Evolutionary conservation across 2,329 filamentous ascomycete species (phyloP), one percentile per base, ranked within the genome.

Genomic region (Trichoderma sp.): DNA sequence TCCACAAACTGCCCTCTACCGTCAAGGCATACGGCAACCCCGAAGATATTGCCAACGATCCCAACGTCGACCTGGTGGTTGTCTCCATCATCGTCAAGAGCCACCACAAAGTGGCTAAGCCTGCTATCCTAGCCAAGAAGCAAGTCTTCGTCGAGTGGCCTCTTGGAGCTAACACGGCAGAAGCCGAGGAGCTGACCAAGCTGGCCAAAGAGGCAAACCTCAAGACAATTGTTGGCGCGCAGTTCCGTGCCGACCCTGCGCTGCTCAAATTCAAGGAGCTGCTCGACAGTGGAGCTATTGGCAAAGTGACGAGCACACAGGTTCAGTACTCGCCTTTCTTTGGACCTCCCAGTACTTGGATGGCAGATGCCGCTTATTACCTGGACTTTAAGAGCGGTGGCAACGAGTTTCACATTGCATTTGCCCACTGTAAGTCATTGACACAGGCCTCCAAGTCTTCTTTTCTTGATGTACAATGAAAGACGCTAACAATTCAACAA

Each of bases 101-200:
- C 5, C 87, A 89, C 75, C 81, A 81, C 34, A 36, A 32, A 9
- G 66, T 64, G 28, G 39, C 61, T 15, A 72, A 62, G 63, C 73
- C 67, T 21, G 83, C 82, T 3, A 72, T 89, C 1, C 76, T 78
- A 7, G 83, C 84, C 0, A 86, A 85, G 8, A 88, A 88, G 76
- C 76, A 81, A 0, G 81, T 86, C 0, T 89, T 81, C 72, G 81
- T 88, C 15, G 87, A 89, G 78, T 89, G 87, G 85, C 87, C 86
- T 3, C 80, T 89, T 0, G 84, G 83, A 0, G 76, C 82, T 12
- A 82, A 82, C 67, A 74, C 79, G 2, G 71, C 74, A 3, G 76
- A 82, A 3, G 83, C 82, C 0, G 74, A 78, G n/a, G 82, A 85
- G 71, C 76, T 89, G 73, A 76, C 79, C 0, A 74, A 74, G 1